A percentile compares a stretch with the other conserved stretches of the same genome.
Conservation (phyloP, 495 filamentous ascomycete species). For the Hypoxylon crocopeplum region DNA sequence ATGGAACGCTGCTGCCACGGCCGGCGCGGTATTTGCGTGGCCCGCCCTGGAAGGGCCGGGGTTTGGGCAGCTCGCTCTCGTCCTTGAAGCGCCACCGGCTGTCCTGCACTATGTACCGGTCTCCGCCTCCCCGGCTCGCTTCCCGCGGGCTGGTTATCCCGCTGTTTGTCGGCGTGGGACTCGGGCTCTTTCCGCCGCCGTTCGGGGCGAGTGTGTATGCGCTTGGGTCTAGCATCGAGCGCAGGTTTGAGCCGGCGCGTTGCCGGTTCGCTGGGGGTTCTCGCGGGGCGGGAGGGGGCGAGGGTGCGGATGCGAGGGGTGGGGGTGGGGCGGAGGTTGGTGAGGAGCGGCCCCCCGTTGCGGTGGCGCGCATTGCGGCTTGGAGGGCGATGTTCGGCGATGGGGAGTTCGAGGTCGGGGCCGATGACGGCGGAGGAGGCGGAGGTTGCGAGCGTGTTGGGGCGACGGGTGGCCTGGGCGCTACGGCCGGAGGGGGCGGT, state of each 20-base stretch:
- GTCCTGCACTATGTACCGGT: slow-evolving; percentile 73
- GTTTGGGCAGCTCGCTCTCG: slow-evolving; percentile 83
- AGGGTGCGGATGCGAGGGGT: slow-evolving; percentile 46
- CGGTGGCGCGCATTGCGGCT: slow-evolving; percentile 57
- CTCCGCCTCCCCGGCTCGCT: slow-evolving; percentile 51
- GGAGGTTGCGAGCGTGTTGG: slow-evolving; percentile 61
- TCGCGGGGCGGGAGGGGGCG: slow-evolving; percentile 41
- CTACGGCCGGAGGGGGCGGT: slow-evolving; percentile 38
- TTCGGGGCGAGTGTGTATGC: slow-evolving; percentile 71
- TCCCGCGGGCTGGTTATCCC: slow-evolving; percentile 39
- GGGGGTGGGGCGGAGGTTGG: slow-evolving; percentile 48
- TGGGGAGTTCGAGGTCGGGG: slow-evolving; percentile 43
- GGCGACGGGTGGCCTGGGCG: slow-evolving; percentile 31
- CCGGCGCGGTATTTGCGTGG: slow-evolving; percentile 87
- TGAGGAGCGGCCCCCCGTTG: slow-evolving; percentile 51
- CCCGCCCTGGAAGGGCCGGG: slow-evolving; percentile 75
- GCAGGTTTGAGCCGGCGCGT: slow-evolving; percentile 40
- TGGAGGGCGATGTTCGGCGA: slow-evolving; percentile 56
- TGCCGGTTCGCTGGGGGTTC: slow-evolving; percentile 37
- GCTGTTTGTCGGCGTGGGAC: slow-evolving; percentile 45
- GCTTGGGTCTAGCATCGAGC: slow-evolving; percentile 73
- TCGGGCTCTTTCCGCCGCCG: slow-evolving; percentile 54
- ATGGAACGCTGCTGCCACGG: slow-evolving; percentile 89
- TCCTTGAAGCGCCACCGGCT: slow-evolving; percentile 84
- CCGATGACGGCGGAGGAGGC: slow-evolving; percentile 56